Conservation (phyloP, 208 protist species). For the Trypanosoma mega region DNA sequence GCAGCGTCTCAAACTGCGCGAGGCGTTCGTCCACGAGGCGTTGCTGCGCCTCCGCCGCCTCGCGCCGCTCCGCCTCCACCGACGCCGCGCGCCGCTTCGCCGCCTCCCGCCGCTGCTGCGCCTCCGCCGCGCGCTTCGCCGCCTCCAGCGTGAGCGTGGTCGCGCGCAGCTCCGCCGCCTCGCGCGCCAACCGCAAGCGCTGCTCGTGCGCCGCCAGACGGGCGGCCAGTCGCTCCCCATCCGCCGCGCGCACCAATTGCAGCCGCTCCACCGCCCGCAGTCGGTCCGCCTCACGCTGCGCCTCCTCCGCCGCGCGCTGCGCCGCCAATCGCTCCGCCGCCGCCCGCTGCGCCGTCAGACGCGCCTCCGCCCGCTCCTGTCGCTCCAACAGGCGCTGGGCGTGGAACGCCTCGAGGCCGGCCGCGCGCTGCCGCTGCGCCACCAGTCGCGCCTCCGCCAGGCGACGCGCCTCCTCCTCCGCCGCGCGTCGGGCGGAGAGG, state of each 20-base stretch:
- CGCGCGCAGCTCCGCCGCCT: constrained; percentile 30
- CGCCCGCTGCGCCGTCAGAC: constrained; percentile 38
- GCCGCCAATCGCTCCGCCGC: constrained; percentile 48
- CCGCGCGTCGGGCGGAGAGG: constrained; percentile 33
- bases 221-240: constrained; percentile 35
- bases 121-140: constrained; percentile 41
- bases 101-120: constrained; percentile 39
- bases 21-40: constrained; percentile 52
- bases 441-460: constrained; percentile 50
- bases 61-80: constrained; percentile 45
- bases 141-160: constrained; percentile 16
- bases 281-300: constrained; percentile 54
- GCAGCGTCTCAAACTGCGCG: constrained; percentile 35
- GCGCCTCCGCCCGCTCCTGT: constrained; percentile 45
- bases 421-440: constrained; percentile 39
- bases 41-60: constrained; percentile 55
- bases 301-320: constrained; percentile 30
- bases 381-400: constrained; percentile 43
- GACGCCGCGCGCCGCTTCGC: constrained; percentile 44
- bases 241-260: constrained; percentile 51
- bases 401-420: constrained; percentile 51
- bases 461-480: constrained; percentile 36
- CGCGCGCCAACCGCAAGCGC: constrained; percentile 41
- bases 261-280: constrained; percentile 9
- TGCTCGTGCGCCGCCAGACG: constrained; percentile 37